Evolutionary conservation across 371 early-diverging fungal genomes (phyloP).

Genomic region (Phascolomyces articulosus): DNA sequence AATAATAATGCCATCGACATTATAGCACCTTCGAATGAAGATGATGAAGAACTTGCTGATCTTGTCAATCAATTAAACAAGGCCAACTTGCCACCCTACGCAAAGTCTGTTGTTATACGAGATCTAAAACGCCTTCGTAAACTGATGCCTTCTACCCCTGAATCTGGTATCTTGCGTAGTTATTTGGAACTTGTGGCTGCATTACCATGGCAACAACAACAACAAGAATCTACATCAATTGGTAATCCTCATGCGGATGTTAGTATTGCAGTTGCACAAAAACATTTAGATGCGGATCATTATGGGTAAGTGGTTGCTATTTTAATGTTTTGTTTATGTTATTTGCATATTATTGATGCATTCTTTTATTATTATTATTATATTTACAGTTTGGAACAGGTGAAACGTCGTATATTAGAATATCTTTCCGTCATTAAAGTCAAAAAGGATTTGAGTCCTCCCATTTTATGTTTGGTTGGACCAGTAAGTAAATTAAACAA

Average conservation of each 20-base stretch:
- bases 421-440: conserved; percentile 81
- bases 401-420: conserved; percentile 83
- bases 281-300: conserved; percentile 80
- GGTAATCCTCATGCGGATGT: conserved; percentile 27
- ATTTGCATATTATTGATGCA: background rate
- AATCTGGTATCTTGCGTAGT: conserved; percentile 77
- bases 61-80: conserved; percentile 55
- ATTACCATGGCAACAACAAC: conserved; percentile 73
- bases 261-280: conserved; percentile 64
- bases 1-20: background rate
- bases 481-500: conserved; percentile 32
- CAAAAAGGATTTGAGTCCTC: conserved; percentile 66
- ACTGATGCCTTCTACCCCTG: conserved; percentile 73
- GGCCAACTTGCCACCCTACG: conserved; percentile 66
- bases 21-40: conserved; percentile 13
- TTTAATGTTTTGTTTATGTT: background rate
- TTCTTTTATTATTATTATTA: background rate
- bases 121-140: conserved; percentile 76
- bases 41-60: conserved; percentile 71
- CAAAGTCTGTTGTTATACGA: conserved; percentile 60
- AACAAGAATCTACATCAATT: conserved; percentile 35
- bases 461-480: conserved; percentile 83
- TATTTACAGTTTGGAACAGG: conserved; percentile 61
- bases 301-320: conserved; percentile 54
- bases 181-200: conserved; percentile 80